Evolutionary conservation across 257 asterid genomes (phyloP).

Genomic region (Mentha longifolia): DNA sequence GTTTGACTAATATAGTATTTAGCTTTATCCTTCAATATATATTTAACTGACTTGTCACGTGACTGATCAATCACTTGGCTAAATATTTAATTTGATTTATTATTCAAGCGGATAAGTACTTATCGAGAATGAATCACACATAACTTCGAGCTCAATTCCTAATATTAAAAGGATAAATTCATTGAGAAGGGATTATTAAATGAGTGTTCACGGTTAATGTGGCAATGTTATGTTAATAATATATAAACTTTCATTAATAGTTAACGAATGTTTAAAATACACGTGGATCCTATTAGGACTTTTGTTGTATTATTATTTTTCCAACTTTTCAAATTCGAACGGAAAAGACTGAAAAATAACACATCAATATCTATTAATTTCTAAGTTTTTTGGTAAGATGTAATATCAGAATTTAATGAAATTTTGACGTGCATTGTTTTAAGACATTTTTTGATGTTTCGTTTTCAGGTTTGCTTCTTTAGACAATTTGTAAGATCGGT

Average conservation of each 20-base stretch:
- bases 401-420: conserved; percentile 20
- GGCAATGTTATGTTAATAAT: too few relatives aligned
- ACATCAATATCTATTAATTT: neutral
- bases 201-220: neutral
- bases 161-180: too few relatives aligned
- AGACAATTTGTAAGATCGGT: conserved; percentile 89
- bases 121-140: neutral
- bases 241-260: neutral
- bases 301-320: neutral
- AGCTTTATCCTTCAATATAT: neutral
- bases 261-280: neutral
- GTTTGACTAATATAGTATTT: neutral
- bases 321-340: neutral
- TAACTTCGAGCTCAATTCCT: neutral
- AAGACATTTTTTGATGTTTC: neutral
- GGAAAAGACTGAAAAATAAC: neutral
- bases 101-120: neutral
- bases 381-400: conserved; percentile 8
- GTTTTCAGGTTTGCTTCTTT: conserved; percentile 76
- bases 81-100: neutral
- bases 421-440: neutral
- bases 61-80: neutral
- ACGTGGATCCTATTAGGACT: neutral
- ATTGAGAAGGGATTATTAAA: neutral
- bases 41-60: neutral